Evolutionary conservation across 2,329 filamentous ascomycete genomes (phyloP), one percentile per base, ranked within the genome.

Genomic region (Arthrinium puccinioides): DNA sequence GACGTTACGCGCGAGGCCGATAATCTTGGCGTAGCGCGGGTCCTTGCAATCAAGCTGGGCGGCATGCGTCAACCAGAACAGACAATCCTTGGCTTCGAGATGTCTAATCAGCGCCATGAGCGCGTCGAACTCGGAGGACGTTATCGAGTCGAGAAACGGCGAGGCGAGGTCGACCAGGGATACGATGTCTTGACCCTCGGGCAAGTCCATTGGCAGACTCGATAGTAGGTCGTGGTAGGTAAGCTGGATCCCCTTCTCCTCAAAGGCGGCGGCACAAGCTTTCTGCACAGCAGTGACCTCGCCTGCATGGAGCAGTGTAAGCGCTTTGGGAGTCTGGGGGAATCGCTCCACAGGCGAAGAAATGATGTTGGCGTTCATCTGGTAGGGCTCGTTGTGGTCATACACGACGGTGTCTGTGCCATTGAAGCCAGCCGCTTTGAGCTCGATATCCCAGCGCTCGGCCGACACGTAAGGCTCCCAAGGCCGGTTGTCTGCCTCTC

Each of bases 401-500:
- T 11, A 20, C 5, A 11, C 32, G 31, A 11, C 37, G 37, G 38
- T 34, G 20, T 21, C 42, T 14, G 18, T 16, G 14, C 37, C 37
- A 4, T 10, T 8, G 13, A 39, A 39, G 2, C 37, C 37, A n/a
- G 21, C 21, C 15, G 10, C 13, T 9, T 21, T 16, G 6, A 39
- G 23, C 23, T 39, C 29, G n/a, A 14, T 9, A 15, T 39, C 37
- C 37, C 37, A 39, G 5, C 30, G n/a, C 8, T 34, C 31, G 9
- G 15, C 4, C 9, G 9, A 9, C 13, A 34, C 15, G 18, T 29
- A 33, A 4, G 37, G 37, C 20, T 33, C 29, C 13, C 21, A 33
- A 6, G 36, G 24, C 14, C 37, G 37, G 9, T 31, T 31, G 20
- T 39, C 37, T 11, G 15, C 24, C n/a, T 14, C 21, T 3, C 37